These are phyloP conservation scores for Zymoseptoria pseudotritici DNA, from an alignment of 2,329 filamentous ascomycete species.

Conservation along the genomic window DNA sequence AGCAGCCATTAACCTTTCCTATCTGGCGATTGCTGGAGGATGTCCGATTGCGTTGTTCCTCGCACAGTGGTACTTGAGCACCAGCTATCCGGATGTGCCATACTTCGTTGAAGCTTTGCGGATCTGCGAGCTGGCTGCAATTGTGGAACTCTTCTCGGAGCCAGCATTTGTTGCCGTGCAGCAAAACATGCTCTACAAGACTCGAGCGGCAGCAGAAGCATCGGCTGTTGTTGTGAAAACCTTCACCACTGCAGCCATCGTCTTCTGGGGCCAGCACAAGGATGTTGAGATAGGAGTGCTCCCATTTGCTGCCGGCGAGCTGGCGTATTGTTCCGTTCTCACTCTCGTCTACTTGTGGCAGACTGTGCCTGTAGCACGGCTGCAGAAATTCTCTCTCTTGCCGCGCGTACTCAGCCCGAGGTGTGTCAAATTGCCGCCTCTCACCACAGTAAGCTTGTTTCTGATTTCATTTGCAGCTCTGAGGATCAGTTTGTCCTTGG, in stretches of 20 bases:
- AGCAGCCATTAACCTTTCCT: slow-evolving; percentile 79
- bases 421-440: slow-evolving; percentile 29
- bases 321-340: slow-evolving; percentile 64
- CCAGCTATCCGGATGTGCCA: slow-evolving; percentile 47
- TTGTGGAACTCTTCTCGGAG: slow-evolving; percentile 75
- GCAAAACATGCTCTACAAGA: slow-evolving; percentile 69
- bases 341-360: slow-evolving; percentile 62
- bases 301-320: slow-evolving; percentile 82
- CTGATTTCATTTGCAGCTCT: slow-evolving; percentile 23
- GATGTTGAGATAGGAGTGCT: slow-evolving; percentile 61
- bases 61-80: slow-evolving; percentile 59
- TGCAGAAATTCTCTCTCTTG: slow-evolving; percentile 63
- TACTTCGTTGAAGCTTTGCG: slow-evolving; percentile 53
- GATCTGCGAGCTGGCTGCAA: slow-evolving; percentile 50
- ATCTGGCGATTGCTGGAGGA: slow-evolving; percentile 67
- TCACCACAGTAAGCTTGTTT: slow-evolving; percentile 15
- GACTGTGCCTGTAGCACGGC: slow-evolving; percentile 49
- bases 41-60: slow-evolving; percentile 50
- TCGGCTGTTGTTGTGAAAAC: slow-evolving; percentile 72
- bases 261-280: slow-evolving; percentile 53
- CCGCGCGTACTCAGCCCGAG: slow-evolving; percentile 37
- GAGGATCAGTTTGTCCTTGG: slow-evolving; percentile 44
- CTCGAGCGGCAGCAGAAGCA: slow-evolving; percentile 77
- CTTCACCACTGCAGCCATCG: slow-evolving; percentile 62
- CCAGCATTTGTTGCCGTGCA: slow-evolving; percentile 86